phyloP scores from a whole-genome alignment of 371 early-diverging fungal genomes.

The Lichtheimia ornata region DNA sequence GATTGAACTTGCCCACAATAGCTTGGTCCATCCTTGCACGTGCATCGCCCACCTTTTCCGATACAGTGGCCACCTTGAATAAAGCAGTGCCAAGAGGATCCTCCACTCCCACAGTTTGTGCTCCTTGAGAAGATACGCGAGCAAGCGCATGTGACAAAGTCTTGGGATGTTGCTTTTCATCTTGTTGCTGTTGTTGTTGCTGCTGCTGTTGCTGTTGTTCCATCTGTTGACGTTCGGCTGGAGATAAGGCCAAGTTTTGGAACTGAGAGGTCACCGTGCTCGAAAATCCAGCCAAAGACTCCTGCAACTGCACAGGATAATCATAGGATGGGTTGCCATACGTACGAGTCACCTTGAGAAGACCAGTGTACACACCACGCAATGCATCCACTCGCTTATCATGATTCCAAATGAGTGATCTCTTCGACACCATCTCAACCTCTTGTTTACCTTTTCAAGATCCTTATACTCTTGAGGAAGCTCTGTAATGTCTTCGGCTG shows the following conservation, averaged over 20 bases:
- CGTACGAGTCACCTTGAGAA: conserved; percentile 76
- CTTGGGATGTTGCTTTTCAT: conserved; percentile 52
- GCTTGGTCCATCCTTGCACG: conserved; percentile 75
- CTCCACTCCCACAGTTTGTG: conserved; percentile 69
- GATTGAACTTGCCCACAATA: conserved; percentile 71
- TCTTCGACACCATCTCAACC: neutral
- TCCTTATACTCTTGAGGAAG: conserved; percentile 89
- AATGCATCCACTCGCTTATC: conserved; percentile 67
- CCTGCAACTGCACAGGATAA: conserved; percentile 77
- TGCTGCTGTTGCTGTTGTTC: conserved; percentile 25
- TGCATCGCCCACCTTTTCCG: conserved; percentile 82
- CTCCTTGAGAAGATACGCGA: conserved; percentile 64
- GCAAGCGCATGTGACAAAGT: conserved; percentile 77
- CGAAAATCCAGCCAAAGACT: conserved; percentile 69
- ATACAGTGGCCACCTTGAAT: conserved; percentile 77
- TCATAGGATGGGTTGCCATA: conserved; percentile 75
- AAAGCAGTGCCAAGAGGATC: conserved; percentile 84
- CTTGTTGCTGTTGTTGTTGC: conserved; percentile 12
- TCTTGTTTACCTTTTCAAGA: conserved; percentile 67
- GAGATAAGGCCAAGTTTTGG: conserved; percentile 59
- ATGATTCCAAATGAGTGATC: neutral
- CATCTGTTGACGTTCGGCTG: conserved; percentile 48
- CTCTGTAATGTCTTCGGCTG: conserved; percentile 81
- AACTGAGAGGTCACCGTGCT: conserved; percentile 63
- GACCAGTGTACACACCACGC: conserved; percentile 62